Conservation (phyloP, 106 monocot genomes). For the Hemerocallis citrina region DNA sequence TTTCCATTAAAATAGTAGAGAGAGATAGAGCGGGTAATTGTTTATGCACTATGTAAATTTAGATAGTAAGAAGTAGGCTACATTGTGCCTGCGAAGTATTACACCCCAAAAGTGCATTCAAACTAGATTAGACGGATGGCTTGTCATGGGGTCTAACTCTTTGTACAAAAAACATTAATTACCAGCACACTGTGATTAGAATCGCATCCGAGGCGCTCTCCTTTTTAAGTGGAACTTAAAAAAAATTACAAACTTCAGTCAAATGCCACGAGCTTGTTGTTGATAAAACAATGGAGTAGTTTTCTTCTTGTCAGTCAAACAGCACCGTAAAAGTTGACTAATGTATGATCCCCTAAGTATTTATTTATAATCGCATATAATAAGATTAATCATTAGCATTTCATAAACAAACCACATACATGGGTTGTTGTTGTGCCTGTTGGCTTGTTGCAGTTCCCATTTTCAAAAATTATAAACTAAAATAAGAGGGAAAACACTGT, state of each 20-base stretch:
- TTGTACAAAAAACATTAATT: no score
- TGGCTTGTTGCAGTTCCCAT: background rate
- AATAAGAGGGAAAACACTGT: background rate
- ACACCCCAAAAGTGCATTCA: no score
- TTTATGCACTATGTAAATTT: no score
- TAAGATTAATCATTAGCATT: slow-evolving; percentile 2
- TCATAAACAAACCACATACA: background rate
- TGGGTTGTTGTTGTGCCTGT: background rate
- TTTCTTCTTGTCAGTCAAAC: background rate
- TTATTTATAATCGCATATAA: background rate
- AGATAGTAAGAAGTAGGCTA: no score
- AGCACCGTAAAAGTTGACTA: no score
- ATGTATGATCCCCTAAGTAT: background rate
- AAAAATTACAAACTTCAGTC: background rate
- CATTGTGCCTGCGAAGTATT: no score
- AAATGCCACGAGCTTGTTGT: background rate
- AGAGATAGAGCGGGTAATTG: no score
- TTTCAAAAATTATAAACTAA: background rate
- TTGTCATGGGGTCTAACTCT: slow-evolving; percentile 4
- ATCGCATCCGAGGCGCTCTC: slow-evolving; percentile 9
- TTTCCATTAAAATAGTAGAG: no score
- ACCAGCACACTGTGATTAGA: slow-evolving; percentile 6
- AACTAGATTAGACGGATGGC: slow-evolving; percentile 1
- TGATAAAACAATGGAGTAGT: background rate
- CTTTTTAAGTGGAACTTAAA: background rate